Evolutionary conservation across 106 monocot species (phyloP).

Genomic region (Dioscorea zingiberensis): DNA sequence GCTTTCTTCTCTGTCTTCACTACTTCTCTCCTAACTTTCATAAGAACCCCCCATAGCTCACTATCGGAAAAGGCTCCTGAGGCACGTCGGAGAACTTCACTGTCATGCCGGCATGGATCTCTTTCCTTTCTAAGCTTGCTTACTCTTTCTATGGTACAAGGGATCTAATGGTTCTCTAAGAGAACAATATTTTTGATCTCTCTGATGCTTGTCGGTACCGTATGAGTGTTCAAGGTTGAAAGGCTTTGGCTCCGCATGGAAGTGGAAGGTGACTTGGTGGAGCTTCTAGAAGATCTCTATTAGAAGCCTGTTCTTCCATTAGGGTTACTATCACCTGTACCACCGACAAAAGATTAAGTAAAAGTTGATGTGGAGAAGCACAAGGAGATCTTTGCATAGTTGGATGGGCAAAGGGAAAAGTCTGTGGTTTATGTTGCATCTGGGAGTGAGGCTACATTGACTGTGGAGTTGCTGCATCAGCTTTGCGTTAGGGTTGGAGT

Average conservation of each 20-base stretch:
- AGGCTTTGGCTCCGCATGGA: conserved; percentile 15
- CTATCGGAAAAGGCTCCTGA: background rate
- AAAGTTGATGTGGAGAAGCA: background rate
- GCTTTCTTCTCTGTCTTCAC: too few species aligned
- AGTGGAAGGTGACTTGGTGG: conserved; percentile 9
- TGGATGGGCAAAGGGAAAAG: conserved; percentile 18
- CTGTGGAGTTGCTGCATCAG: conserved; percentile 18
- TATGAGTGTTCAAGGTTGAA: background rate
- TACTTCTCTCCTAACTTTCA: conserved; percentile 6
- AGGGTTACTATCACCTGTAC: conserved; percentile 24
- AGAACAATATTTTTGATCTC: background rate
- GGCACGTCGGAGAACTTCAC: conserved; percentile 12
- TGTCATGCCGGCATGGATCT: conserved; percentile 23
- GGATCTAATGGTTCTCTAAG: background rate
- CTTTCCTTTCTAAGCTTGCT: too few species aligned
- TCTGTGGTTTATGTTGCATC: too few species aligned
- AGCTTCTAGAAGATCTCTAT: conserved; percentile 3
- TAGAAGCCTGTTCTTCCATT: conserved; percentile 18
- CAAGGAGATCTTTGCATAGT: conserved; percentile 15
- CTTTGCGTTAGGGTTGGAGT: conserved; percentile 35
- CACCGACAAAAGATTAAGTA: too few species aligned
- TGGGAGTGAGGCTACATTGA: conserved; percentile 35
- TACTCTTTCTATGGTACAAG: conserved; percentile 14
- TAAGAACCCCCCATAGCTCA: conserved; percentile 1
- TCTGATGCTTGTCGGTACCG: too few species aligned